phyloP scores from a whole-genome alignment of 495 filamentous ascomycete genomes.

The Saxophila tyrrhenica region DNA sequence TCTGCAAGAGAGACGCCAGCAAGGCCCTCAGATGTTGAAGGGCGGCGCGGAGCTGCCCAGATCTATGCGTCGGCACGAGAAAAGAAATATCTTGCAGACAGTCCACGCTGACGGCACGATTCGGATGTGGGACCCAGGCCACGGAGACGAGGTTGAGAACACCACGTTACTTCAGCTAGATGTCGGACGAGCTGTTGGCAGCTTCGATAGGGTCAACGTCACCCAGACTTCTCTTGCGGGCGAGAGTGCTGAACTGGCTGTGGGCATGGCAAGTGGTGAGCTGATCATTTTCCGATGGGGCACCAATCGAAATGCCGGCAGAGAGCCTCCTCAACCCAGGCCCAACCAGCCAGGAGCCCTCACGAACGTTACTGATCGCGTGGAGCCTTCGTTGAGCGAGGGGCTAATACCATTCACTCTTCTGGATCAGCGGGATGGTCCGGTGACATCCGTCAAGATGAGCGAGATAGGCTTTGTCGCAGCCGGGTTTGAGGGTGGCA shows the following conservation, averaged over 20 bases:
- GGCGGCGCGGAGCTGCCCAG: slow-evolving; percentile 63
- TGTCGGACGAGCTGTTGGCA: slow-evolving; percentile 66
- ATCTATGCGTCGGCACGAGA: slow-evolving; percentile 61
- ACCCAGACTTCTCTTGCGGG: slow-evolving; percentile 63
- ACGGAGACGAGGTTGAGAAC: slow-evolving; percentile 90
- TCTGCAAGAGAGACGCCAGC: slow-evolving; percentile 63
- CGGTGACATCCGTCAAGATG: slow-evolving; percentile 64
- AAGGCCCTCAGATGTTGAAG: slow-evolving; percentile 60
- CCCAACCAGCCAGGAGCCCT: slow-evolving; percentile 44
- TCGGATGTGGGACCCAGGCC: slow-evolving; percentile 79
- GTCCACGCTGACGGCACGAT: slow-evolving; percentile 81
- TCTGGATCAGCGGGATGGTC: slow-evolving; percentile 68
- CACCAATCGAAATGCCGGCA: slow-evolving; percentile 50
- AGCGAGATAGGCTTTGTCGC: slow-evolving; percentile 89
- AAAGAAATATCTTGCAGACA: slow-evolving; percentile 67
- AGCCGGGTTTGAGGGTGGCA: slow-evolving; percentile 69
- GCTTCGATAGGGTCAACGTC: slow-evolving; percentile 66
- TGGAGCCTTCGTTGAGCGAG: slow-evolving; percentile 69
- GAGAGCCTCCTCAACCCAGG: slow-evolving; percentile 42
- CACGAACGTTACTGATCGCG: slow-evolving; percentile 58
- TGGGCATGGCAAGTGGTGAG: slow-evolving; percentile 70
- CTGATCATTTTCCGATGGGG: slow-evolving; percentile 82
- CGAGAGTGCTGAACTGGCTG: slow-evolving; percentile 71
- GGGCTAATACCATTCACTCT: slow-evolving; percentile 72
- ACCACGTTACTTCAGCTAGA: slow-evolving; percentile 70